Evolutionary conservation across 108 stramenopile species (phyloP).

Genomic region (Pseudonitzschia delicatissima): DNA sequence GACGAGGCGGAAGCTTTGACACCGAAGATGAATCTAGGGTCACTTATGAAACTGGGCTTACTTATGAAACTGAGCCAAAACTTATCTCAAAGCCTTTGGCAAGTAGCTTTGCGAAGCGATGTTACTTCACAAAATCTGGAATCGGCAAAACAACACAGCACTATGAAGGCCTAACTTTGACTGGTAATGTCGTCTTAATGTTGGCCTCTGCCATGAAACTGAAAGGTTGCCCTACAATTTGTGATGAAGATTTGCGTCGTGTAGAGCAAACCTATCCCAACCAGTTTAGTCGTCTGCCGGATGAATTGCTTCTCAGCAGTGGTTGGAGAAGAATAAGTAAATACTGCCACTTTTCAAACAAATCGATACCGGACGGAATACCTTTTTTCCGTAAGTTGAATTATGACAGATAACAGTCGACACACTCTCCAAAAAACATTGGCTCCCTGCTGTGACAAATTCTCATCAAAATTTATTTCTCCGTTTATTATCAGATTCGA

Average conservation of each 20-base stretch:
- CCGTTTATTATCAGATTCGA: conserved; percentile 44
- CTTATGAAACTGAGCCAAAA: conserved; percentile 11
- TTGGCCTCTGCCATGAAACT: conserved; percentile 85
- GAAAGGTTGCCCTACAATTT: conserved; percentile 89
- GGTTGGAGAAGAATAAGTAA: conserved; percentile 85
- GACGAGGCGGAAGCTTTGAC: conserved; percentile 21
- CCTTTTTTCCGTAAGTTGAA: conserved; percentile 67
- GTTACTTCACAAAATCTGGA: conserved; percentile 86
- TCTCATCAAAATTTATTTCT: background rate
- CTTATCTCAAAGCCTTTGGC: conserved; percentile 66
- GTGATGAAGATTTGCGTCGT: conserved; percentile 85
- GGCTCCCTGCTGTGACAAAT: background rate
- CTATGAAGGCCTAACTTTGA: conserved; percentile 83
- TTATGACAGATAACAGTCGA: background rate
- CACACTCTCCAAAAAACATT: background rate
- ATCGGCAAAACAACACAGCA: conserved; percentile 81
- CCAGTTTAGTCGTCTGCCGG: conserved; percentile 80
- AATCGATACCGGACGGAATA: conserved; percentile 68
- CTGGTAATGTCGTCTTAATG: conserved; percentile 85
- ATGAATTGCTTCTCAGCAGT: conserved; percentile 73
- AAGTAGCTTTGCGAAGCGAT: conserved; percentile 77
- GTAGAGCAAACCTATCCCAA: conserved; percentile 87
- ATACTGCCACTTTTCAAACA: conserved; percentile 84
- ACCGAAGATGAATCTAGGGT: conserved; percentile 23
- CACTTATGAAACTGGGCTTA: conserved; percentile 9